Percentiles rank a stretch among this genome's conserved stretches.
Evolutionary conservation across 306 rosid genomes (phyloP).

Genomic region (Pyrus pyrifolia): DNA sequence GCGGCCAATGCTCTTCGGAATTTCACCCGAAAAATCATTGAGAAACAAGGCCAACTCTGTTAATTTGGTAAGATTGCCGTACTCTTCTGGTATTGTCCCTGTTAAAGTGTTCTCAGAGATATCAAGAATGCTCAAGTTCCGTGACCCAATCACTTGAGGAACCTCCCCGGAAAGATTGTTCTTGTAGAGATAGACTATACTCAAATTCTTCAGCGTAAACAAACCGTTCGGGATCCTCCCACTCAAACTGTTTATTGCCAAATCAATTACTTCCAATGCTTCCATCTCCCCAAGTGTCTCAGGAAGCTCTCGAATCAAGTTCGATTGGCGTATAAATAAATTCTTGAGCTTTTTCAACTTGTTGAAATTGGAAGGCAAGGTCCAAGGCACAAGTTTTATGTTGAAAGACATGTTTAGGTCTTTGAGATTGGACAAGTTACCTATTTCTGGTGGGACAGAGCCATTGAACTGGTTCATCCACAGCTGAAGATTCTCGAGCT

Average conservation of each 20-base stretch:
- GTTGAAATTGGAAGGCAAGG: constrained; percentile 34
- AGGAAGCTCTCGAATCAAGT: constrained; percentile 58
- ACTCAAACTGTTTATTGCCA: constrained; percentile 23
- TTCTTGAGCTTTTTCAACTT: constrained; percentile 42
- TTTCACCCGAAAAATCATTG: constrained; percentile 48
- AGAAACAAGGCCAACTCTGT: constrained; percentile 20
- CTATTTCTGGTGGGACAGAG: constrained; percentile 46
- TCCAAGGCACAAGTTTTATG: constrained; percentile 10
- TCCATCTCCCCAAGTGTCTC: constrained; percentile 42
- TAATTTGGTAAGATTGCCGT: constrained; percentile 47
- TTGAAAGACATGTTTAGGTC: constrained; percentile 21
- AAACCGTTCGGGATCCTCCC: constrained; percentile 49
- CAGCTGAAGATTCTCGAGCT: constrained; percentile 33
- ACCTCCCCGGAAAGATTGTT: constrained; percentile 48
- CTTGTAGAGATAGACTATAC: constrained; percentile 20
- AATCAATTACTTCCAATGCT: constrained; percentile 42
- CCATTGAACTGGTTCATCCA: constrained; percentile 29
- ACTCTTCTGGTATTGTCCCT: constrained; percentile 43
- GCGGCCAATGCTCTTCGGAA: constrained; percentile 48
- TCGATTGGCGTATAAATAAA: constrained; percentile 19
- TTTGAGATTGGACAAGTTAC: constrained; percentile 52
- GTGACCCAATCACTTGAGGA: constrained; percentile 43
- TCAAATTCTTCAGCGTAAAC: constrained; percentile 43
- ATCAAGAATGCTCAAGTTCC: constrained; percentile 35
- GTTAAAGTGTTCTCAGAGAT: constrained; percentile 34